Evolutionary conservation across 495 filamentous ascomycete species (phyloP).

Genomic region (Aspergillus olivimuriae): DNA sequence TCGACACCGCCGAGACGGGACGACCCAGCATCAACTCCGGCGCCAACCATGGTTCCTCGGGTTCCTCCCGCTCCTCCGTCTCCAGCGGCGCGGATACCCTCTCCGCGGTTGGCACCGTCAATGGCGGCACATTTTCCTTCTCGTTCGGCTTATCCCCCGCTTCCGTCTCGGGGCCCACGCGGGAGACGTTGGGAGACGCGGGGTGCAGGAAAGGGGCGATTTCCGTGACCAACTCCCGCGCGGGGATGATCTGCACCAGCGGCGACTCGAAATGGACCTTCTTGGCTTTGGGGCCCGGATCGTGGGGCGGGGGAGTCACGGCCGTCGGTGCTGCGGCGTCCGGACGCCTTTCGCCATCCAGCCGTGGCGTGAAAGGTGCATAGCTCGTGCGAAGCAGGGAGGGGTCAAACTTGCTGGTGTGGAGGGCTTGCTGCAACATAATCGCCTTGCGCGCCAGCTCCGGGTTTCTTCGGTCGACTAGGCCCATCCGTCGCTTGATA

Average conservation of each 20-base stretch:
- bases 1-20: conserved; percentile 32
- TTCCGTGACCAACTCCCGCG: background rate
- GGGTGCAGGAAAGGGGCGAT: conserved; percentile 4
- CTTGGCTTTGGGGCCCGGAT: conserved; percentile 1
- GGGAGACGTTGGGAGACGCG: background rate
- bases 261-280: conserved; percentile 1
- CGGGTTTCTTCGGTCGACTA: background rate
- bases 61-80: conserved; percentile 7
- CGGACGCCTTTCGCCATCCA: too few relatives aligned
- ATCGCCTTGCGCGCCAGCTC: background rate
- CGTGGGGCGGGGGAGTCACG: too few relatives aligned
- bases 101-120: too few relatives aligned
- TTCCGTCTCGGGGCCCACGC: background rate
- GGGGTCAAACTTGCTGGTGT: background rate
- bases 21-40: conserved; percentile 20
- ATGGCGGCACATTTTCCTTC: conserved; percentile 11
- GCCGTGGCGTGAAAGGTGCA: too few relatives aligned
- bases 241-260: background rate
- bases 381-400: background rate
- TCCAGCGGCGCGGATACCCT: too few relatives aligned
- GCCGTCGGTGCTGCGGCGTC: too few relatives aligned
- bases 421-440: background rate
- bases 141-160: background rate
- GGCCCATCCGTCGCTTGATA: background rate
- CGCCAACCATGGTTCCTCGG: conserved; percentile 23